Evolutionary conservation across 495 filamentous ascomycete species (phyloP), one percentile per base, ranked within the genome.

Genomic region (Coniosporium apollinis): DNA sequence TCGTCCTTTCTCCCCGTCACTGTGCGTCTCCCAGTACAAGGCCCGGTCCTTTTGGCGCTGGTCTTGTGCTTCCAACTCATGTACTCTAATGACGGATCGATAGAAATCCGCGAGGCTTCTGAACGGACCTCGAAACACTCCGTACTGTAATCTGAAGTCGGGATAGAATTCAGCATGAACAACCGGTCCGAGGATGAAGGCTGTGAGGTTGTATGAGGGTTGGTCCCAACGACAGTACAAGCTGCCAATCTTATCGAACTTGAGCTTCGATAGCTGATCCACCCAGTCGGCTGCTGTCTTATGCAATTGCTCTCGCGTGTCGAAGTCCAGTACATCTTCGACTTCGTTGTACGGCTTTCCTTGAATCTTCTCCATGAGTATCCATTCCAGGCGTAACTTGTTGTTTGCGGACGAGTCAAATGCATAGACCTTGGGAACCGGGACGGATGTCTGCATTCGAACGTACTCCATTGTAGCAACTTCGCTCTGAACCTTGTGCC

Each of bases 351-450:
- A n/a, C n/a, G n/a, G n/a, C n/a, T n/a, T n/a, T n/a, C 41, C 41
- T 16, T 29, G 19, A 7, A 73, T 44, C 38, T 46, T 51, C 13
- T 60, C 57, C 64, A 73, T 67, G 8, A 76, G 39, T 1, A 74
- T 63, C 71, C 70, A 77, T 56, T 74, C 70, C 40, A 66, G 71
- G 7, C 63, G 64, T 18, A 75, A 48, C 7, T 54, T 52, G 40
- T 66, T 72, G 4, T 56, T 29, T 3, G 38, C 34, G 0, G 61
- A 57, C 14, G 59, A 52, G 34, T 73, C 61, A 26, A 58, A 70
- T 14, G 58, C 58, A 16, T 60, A 41, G 15, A 74, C 56, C 1
- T 47, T 44, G 4, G 72, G 66, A 0, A 72, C 59, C 0, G 69
- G 72, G 2, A 74, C 51, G 4, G 45, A 47, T n/a, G 69, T 70